phyloP scores from a whole-genome alignment of 1,284 basidiomycete genomes.

The Fistulina hepatica region DNA sequence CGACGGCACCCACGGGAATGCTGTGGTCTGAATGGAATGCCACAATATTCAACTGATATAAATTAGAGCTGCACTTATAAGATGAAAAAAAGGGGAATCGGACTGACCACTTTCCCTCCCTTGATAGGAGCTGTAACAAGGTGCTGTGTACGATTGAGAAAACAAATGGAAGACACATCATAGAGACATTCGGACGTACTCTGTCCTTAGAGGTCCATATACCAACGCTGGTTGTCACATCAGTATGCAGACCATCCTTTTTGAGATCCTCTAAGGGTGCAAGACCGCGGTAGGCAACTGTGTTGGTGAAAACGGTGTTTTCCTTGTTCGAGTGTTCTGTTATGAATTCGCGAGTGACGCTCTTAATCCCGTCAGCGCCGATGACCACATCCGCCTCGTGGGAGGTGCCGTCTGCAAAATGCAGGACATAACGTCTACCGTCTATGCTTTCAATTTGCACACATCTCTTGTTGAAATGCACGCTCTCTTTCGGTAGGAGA shows the following conservation, averaged over 20 bases:
- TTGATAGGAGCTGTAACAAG: slow-evolving; percentile 47
- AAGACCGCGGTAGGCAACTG: slow-evolving; percentile 35
- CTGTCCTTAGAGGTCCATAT: slow-evolving; percentile 33
- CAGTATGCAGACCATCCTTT: slow-evolving; percentile 30
- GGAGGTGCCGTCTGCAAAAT: slow-evolving; percentile 17
- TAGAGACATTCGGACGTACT: slow-evolving; percentile 21
- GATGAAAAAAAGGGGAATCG: not conserved
- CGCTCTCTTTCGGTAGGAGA: no score
- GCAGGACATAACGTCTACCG: no score
- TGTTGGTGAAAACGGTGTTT: slow-evolving; percentile 31
- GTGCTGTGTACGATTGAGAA: slow-evolving; percentile 29
- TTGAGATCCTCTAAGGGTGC: slow-evolving; percentile 29
- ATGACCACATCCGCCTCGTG: not conserved
- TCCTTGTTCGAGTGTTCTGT: slow-evolving; percentile 19
- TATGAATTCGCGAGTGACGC: slow-evolving; percentile 30
- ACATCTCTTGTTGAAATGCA: no score
- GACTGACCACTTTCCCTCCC: slow-evolving; percentile 28
- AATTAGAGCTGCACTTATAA: not conserved
- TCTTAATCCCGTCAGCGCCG: slow-evolving; percentile 20
- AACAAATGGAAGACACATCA: not conserved
- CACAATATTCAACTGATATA: slow-evolving; percentile 40
- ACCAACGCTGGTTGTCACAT: slow-evolving; percentile 26
- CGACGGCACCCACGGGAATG: slow-evolving; percentile 26
- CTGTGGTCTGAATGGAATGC: slow-evolving; percentile 35
- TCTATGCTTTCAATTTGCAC: no score